These are phyloP conservation scores for Metschnikowia continentalis DNA, from an alignment of 805 yeast species.

Conservation along the genomic window DNA sequence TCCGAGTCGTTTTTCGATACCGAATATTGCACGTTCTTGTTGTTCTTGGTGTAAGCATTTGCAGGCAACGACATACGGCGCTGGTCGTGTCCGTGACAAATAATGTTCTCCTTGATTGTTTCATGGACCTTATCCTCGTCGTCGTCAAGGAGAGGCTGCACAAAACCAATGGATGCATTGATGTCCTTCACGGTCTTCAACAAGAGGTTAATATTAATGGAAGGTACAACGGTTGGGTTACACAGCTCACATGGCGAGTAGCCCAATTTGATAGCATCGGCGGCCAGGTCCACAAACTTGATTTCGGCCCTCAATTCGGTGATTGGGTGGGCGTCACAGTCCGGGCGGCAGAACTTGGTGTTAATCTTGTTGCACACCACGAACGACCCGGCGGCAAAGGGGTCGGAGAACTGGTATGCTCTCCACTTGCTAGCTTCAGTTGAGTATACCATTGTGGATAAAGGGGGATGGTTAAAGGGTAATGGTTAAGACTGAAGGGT, in stretches of 20 bases:
- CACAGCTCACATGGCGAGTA: constrained; percentile 52
- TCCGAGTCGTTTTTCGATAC: constrained; percentile 60
- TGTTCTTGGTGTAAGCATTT: constrained; percentile 17
- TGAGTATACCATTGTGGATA: constrained; percentile 33
- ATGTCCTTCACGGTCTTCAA: constrained; percentile 50
- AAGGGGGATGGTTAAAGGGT: neutral
- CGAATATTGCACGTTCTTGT: constrained; percentile 10
- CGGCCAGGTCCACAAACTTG: constrained; percentile 37
- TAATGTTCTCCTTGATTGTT: constrained; percentile 34
- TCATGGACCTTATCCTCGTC: constrained; percentile 37
- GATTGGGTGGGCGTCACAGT: constrained; percentile 51
- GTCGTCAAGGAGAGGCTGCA: constrained; percentile 47
- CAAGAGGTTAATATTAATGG: constrained; percentile 44
- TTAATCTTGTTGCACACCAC: constrained; percentile 45
- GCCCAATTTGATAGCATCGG: constrained; percentile 43
- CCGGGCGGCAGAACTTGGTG: constrained; percentile 59
- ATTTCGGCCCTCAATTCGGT: constrained; percentile 44
- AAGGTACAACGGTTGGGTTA: constrained; percentile 45
- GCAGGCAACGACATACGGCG: constrained; percentile 30
- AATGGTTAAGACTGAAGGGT: too few species aligned
- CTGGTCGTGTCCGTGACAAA: constrained; percentile 20
- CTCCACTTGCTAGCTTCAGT: constrained; percentile 50
- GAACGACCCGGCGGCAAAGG: constrained; percentile 59
- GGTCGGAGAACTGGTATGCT: constrained; percentile 63
- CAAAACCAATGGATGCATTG: constrained; percentile 56